These are phyloP conservation scores for Coemansia sp. DNA, from an alignment of 192 early-diverging fungal genomes.

Conservation along the genomic window DNA sequence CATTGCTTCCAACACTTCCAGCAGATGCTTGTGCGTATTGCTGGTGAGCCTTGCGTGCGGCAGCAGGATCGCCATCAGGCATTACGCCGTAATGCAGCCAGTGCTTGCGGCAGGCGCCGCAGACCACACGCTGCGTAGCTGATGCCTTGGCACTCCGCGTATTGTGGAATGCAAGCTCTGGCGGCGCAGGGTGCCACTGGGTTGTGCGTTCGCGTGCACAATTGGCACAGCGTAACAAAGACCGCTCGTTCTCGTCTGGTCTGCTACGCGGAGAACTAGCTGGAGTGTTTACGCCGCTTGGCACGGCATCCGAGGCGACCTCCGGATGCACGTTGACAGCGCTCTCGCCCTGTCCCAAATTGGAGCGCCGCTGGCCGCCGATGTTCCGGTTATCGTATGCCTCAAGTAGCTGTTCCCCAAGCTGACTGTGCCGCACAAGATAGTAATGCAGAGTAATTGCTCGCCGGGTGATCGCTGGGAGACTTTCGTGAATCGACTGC, in stretches of 20 bases:
- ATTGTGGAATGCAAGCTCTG: constrained; percentile 27
- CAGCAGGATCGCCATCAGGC: constrained; percentile 42
- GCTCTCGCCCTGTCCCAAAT: constrained; percentile 41
- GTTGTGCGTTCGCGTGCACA: constrained; percentile 28
- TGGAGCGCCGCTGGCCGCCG: constrained; percentile 34
- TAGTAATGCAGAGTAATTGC: constrained; percentile 63
- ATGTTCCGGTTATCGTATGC: constrained; percentile 61
- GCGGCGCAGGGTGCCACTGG: constrained; percentile 37
- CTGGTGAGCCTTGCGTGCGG: constrained; percentile 21
- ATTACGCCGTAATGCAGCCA: constrained; percentile 46
- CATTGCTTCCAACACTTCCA: not conserved
- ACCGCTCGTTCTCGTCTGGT: not conserved
- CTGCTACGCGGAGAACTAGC: constrained; percentile 27
- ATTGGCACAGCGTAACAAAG: constrained; percentile 31
- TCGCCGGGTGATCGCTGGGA: constrained; percentile 48
- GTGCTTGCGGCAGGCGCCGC: constrained; percentile 38
- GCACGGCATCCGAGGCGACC: constrained; percentile 30
- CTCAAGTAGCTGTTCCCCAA: constrained; percentile 59
- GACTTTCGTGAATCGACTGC: constrained; percentile 57
- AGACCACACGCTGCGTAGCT: constrained; percentile 30
- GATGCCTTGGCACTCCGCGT: constrained; percentile 33
- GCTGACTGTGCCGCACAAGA: constrained; percentile 61
- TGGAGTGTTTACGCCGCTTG: constrained; percentile 30
- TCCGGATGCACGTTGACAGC: constrained; percentile 34
- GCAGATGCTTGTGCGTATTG: constrained; percentile 1